A percentile compares a stretch with the other conserved stretches of the same genome.
Evolutionary conservation across 352 stramenopile genomes (phyloP).

Genomic region (Phytophthora ramorum): DNA sequence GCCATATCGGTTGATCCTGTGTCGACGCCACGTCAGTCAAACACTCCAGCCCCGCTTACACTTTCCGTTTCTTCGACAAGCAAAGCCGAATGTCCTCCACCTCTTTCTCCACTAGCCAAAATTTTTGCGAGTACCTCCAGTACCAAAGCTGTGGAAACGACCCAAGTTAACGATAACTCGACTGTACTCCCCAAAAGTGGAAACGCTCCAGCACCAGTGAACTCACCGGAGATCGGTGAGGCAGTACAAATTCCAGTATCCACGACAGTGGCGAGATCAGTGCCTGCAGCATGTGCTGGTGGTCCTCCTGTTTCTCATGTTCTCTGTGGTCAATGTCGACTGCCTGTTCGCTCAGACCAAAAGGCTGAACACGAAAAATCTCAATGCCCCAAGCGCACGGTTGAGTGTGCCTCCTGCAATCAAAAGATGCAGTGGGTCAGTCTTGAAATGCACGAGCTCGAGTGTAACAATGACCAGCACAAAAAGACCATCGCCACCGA

Average conservation of each 20-base stretch:
- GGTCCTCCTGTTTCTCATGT: conserved; percentile 31
- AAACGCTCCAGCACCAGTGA: background rate
- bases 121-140: conserved; percentile 19
- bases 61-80: background rate
- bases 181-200: background rate
- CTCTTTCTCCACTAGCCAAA: conserved; percentile 33
- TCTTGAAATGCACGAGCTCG: conserved; percentile 47
- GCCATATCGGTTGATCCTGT: background rate
- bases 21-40: background rate
- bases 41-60: background rate
- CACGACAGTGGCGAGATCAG: background rate
- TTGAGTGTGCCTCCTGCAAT: conserved; percentile 50
- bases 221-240: background rate
- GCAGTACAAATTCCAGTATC: background rate
- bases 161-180: background rate
- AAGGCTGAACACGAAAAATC: conserved; percentile 62
- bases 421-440: conserved; percentile 52
- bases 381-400: conserved; percentile 62
- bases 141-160: conserved; percentile 1
- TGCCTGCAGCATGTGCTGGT: background rate
- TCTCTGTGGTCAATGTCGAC: conserved; percentile 53
- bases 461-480: conserved; percentile 21
- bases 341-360: conserved; percentile 57
- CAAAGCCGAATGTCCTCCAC: conserved; percentile 8
- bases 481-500: background rate